Evolutionary conservation across 148 eudicot species (phyloP).

Genomic region (Rhododendron ovatum): DNA sequence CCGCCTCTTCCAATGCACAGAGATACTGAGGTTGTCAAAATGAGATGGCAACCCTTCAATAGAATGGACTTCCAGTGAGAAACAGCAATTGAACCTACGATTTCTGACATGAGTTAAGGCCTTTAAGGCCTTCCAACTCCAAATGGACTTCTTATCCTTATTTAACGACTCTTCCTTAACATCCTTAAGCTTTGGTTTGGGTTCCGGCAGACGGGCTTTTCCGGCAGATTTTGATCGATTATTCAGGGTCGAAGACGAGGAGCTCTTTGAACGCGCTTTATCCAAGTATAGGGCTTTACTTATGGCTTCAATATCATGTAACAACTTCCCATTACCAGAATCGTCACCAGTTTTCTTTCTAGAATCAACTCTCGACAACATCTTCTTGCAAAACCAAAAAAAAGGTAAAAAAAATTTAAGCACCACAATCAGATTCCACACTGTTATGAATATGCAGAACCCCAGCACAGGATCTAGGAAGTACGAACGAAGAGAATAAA

Average conservation of each 20-base stretch:
- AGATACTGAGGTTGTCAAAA: constrained; percentile 43
- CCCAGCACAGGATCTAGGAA: neutral
- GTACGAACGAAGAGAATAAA: neutral
- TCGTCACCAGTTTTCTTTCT: constrained; percentile 45
- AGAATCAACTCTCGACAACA: constrained; percentile 41
- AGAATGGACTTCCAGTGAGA: constrained; percentile 74
- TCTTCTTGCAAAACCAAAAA: constrained; percentile 28
- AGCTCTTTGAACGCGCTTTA: constrained; percentile 35
- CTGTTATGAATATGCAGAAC: neutral
- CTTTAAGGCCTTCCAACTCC: constrained; percentile 89
- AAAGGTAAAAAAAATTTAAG: neutral
- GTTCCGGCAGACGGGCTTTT: constrained; percentile 26
- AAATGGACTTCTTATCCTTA: constrained; percentile 81
- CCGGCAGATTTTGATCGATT: constrained; percentile 43
- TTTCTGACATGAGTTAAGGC: constrained; percentile 59
- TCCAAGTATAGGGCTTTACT: constrained; percentile 62
- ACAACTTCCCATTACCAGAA: constrained; percentile 43
- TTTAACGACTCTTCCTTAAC: constrained; percentile 31
- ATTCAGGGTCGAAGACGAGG: constrained; percentile 34
- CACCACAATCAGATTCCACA: constrained; percentile 12
- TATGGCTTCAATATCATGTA: constrained; percentile 64
- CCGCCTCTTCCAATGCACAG: constrained; percentile 83
- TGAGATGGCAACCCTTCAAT: constrained; percentile 60
- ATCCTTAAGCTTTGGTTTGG: constrained; percentile 37
- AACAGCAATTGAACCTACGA: constrained; percentile 81